Conservation (phyloP, 2,329 filamentous ascomycete species). For the Pseudocercospora crystallina region DNA sequence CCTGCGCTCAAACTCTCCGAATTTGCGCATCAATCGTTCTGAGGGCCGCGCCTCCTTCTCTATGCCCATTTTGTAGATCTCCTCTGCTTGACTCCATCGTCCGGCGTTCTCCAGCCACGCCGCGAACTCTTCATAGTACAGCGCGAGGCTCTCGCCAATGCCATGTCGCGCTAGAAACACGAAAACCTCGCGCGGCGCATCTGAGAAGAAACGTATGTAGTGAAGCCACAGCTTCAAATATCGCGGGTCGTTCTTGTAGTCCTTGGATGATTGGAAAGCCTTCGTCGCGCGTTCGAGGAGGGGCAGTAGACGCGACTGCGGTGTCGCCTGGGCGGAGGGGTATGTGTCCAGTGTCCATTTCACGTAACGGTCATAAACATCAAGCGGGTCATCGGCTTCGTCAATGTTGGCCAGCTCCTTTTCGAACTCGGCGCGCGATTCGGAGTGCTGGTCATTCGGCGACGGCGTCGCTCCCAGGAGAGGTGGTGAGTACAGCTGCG, state of each 20-base stretch:
- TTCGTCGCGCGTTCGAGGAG: constrained; percentile 92
- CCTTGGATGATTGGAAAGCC: constrained; percentile 75
- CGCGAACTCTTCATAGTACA: constrained; percentile 97
- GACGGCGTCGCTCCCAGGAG: constrained; percentile 34
- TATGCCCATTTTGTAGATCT: constrained; percentile 87
- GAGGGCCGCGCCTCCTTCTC: constrained; percentile 82
- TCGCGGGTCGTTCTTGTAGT: constrained; percentile 93
- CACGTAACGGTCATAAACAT: constrained; percentile 94
- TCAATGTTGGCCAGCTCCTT: constrained; percentile 73
- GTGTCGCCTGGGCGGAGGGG: constrained; percentile 86
- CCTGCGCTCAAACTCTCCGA: constrained; percentile 83
- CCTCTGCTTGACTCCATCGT: constrained; percentile 86
- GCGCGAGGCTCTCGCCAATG: constrained; percentile 80
- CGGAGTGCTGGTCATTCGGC: constrained; percentile 74
- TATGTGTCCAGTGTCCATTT: constrained; percentile 96
- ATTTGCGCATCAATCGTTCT: constrained; percentile 82
- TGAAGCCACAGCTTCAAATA: constrained; percentile 93
- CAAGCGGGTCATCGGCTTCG: constrained; percentile 92
- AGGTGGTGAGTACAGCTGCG: constrained; percentile 69
- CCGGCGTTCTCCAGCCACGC: constrained; percentile 83
- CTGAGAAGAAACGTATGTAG: constrained; percentile 90
- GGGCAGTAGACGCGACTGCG: constrained; percentile 83
- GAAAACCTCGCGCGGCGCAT: constrained; percentile 89
- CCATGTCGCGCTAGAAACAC: constrained; percentile 84
- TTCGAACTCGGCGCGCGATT: constrained; percentile 80